Evolutionary conservation across 169 alveolate genomes (phyloP).

Genomic region (Neospora caninum): DNA sequence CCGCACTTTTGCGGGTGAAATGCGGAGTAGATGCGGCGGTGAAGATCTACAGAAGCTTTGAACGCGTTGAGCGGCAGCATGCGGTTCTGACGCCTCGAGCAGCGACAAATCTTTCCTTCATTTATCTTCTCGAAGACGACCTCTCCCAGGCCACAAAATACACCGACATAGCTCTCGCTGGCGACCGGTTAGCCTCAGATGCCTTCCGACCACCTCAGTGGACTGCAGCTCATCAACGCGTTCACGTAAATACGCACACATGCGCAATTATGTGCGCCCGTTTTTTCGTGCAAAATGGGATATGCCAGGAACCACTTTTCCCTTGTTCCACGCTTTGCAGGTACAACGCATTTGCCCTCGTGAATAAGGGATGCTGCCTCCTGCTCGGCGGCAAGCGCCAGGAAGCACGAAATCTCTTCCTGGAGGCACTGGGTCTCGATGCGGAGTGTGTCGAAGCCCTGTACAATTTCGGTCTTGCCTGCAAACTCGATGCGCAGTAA

Average conservation of each 20-base stretch:
- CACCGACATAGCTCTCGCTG: conserved; percentile 86
- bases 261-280: background rate
- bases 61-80: conserved; percentile 80
- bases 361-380: conserved; percentile 90
- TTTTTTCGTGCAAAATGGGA: background rate
- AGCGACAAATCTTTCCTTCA: conserved; percentile 89
- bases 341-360: conserved; percentile 81
- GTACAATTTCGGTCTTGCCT: conserved; percentile 84
- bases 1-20: conserved; percentile 82
- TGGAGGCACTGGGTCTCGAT: conserved; percentile 89
- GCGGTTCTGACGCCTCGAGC: conserved; percentile 84
- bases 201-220: background rate
- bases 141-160: conserved; percentile 86
- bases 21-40: conserved; percentile 85
- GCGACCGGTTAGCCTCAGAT: conserved; percentile 36
- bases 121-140: conserved; percentile 83
- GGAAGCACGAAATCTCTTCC: conserved; percentile 37
- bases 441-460: conserved; percentile 93
- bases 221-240: background rate
- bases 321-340: conserved; percentile 10
- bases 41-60: conserved; percentile 85
- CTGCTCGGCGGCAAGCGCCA: conserved; percentile 74
- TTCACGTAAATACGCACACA: background rate
- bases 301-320: background rate
- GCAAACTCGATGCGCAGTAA: background rate